phyloP scores from a whole-genome alignment of 1,284 basidiomycete species.

The Microstroma glucosiphilum region DNA sequence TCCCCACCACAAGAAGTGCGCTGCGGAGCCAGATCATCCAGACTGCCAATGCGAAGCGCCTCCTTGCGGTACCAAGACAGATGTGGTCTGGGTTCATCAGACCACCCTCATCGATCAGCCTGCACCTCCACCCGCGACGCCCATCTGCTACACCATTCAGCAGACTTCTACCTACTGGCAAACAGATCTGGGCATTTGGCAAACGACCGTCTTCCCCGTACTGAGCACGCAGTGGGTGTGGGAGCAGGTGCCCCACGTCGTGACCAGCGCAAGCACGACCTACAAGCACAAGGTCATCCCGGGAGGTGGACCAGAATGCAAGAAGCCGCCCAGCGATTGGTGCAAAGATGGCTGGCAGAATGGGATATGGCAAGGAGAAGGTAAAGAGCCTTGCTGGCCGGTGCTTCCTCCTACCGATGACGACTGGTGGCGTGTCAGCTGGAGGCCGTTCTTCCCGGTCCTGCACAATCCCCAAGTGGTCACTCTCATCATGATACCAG shows the following conservation, averaged over 20 bases:
- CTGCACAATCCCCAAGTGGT: not conserved
- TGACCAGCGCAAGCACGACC: not conserved
- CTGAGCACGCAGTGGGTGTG: not conserved
- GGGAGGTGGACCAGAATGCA: not conserved
- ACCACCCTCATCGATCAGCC: not conserved
- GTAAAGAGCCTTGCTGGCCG: slow-evolving; percentile 4
- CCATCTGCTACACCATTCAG: not conserved
- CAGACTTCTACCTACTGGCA: slow-evolving; percentile 4
- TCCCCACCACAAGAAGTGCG: too few relatives aligned
- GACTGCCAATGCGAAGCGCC: not conserved
- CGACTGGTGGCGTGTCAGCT: not conserved
- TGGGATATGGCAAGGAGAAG: slow-evolving; percentile 1
- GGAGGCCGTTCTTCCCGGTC: not conserved
- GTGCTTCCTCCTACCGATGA: not conserved
- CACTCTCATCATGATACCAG: not conserved
- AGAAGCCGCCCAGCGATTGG: not conserved
- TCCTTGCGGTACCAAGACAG: not conserved
- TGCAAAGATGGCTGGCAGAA: not conserved
- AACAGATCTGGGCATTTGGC: not conserved
- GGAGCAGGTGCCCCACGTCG: not conserved
- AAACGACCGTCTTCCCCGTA: not conserved
- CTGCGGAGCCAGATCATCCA: not conserved
- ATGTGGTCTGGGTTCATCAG: not conserved
- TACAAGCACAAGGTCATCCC: slow-evolving; percentile 1
- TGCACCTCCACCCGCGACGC: not conserved